These are phyloP conservation scores for Pyrenophora tritici-repentis DNA, from an alignment of 2,329 filamentous ascomycete species.

Conservation along the genomic window DNA sequence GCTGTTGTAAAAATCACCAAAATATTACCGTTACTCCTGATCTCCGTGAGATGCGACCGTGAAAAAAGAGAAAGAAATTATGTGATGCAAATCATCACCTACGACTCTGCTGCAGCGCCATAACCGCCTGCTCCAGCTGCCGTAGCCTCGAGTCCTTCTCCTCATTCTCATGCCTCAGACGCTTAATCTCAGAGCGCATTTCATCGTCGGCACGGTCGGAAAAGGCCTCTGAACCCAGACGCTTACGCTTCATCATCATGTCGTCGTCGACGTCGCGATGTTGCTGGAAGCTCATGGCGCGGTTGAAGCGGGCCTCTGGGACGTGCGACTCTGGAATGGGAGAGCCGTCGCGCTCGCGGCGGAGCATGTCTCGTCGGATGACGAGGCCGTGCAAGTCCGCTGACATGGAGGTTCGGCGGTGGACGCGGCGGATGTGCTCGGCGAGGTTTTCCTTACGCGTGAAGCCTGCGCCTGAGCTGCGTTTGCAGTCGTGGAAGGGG, in stretches of 20 bases:
- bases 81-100: constrained; percentile 10
- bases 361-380: constrained; percentile 32
- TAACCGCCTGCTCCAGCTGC: constrained; percentile 44
- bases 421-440: constrained; percentile 90
- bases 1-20: too few relatives aligned
- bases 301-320: constrained; percentile 34
- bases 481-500: constrained; percentile 84
- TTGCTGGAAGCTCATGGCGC: constrained; percentile 25
- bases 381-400: constrained; percentile 42
- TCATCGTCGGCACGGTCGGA: constrained; percentile 37
- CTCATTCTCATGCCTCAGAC: constrained; percentile 48
- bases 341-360: constrained; percentile 22
- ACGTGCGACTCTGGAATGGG: constrained; percentile 29
- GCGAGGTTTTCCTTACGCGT: constrained; percentile 92
- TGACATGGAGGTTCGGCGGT: constrained; percentile 54
- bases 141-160: constrained; percentile 48
- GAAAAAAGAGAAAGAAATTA: too few relatives aligned
- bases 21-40: too few relatives aligned
- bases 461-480: constrained; percentile 85
- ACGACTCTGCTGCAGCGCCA: constrained; percentile 40
- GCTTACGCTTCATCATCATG: constrained; percentile 40
- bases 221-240: constrained; percentile 33
- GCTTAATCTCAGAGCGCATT: constrained; percentile 48
- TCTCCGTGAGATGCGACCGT: too few relatives aligned
- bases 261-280: constrained; percentile 35